Conservation (phyloP, 2,329 filamentous ascomycete genomes). For the Pseudogymnoascus sp. region DNA sequence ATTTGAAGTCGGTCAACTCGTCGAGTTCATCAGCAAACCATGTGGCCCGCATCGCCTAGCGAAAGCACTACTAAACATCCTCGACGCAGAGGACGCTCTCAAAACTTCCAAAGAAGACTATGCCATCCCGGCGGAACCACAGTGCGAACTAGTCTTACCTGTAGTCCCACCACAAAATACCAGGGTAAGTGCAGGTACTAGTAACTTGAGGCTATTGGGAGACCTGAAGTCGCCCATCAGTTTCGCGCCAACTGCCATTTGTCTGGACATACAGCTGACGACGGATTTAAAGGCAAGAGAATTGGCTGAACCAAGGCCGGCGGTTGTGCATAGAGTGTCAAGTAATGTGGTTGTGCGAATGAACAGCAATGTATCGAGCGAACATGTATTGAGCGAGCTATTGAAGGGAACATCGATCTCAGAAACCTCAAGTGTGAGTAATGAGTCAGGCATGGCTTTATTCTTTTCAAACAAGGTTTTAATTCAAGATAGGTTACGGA, state of each 20-base stretch:
- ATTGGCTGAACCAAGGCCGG: not conserved
- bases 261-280: slow-evolving; percentile 1
- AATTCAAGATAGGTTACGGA: not conserved
- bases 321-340: not conserved
- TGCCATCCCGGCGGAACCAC: not conserved
- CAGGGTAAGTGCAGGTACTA: slow-evolving; percentile 15
- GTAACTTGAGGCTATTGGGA: slow-evolving; percentile 11
- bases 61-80: slow-evolving; percentile 21
- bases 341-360: not conserved
- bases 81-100: slow-evolving; percentile 18
- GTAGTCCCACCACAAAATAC: slow-evolving; percentile 10
- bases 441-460: not conserved
- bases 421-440: not conserved
- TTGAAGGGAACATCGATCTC: not conserved
- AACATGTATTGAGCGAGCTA: not conserved
- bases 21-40: slow-evolving; percentile 22
- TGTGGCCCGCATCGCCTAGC: slow-evolving; percentile 22
- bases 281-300: not conserved
- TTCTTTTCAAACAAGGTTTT: not conserved
- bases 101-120: not conserved
- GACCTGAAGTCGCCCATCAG: slow-evolving; percentile 13
- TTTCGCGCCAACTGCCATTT: slow-evolving; percentile 17
- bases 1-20: slow-evolving; percentile 14
- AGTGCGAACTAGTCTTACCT: not conserved
- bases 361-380: not conserved